Evolutionary conservation across 345 rosid species (phyloP).

Genomic region (Sonneratia caseolaris): DNA sequence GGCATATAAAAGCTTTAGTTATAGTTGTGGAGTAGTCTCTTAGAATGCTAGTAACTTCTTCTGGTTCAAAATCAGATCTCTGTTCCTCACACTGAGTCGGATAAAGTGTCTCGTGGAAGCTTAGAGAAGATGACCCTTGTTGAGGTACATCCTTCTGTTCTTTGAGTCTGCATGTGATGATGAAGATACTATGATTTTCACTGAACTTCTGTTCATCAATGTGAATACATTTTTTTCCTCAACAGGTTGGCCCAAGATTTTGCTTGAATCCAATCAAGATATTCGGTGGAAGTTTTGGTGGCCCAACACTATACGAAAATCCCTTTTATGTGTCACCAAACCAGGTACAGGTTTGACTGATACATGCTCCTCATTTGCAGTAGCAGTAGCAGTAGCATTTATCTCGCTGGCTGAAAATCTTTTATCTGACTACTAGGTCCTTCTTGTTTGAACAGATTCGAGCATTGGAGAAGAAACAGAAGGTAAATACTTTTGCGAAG

Average conservation of each 20-base stretch:
- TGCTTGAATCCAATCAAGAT: constrained; percentile 95
- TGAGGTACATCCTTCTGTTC: constrained; percentile 41
- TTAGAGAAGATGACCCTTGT: constrained; percentile 91
- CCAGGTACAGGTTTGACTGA: constrained; percentile 37
- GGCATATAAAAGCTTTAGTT: no score
- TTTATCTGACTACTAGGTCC: background rate
- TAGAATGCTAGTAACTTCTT: background rate
- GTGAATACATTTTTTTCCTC: background rate
- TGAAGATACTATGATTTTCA: background rate
- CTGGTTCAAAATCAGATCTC: constrained; percentile 43
- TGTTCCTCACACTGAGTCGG: constrained; percentile 86
- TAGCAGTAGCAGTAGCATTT: background rate
- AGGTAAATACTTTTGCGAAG: constrained; percentile 70
- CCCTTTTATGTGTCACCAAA: constrained; percentile 83
- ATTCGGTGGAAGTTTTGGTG: constrained; percentile 89
- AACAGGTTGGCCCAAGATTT: constrained; percentile 97
- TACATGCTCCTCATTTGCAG: background rate
- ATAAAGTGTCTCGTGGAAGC: constrained; percentile 76
- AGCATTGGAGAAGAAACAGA: constrained; percentile 62
- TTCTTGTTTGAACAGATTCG: constrained; percentile 34
- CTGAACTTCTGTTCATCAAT: background rate
- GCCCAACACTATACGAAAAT: constrained; percentile 86
- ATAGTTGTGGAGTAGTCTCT: background rate
- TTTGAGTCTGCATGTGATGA: background rate
- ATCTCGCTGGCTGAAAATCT: background rate